Evolutionary conservation across 805 yeast genomes (phyloP), one percentile per base, ranked within the genome.

Genomic region (Hagleromyces aurorensis): DNA sequence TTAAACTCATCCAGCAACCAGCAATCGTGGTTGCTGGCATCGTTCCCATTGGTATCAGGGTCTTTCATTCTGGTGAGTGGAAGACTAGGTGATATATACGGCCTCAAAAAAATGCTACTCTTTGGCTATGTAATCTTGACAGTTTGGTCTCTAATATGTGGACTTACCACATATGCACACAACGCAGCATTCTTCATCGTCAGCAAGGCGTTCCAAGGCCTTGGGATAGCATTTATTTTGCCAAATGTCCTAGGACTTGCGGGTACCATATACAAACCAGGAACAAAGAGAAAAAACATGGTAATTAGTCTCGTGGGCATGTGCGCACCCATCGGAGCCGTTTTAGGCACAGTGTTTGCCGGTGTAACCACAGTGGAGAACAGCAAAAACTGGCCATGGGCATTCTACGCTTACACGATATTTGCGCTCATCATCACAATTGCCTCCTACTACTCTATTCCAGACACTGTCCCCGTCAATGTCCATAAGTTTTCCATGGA

Each of bases 21-120:
- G 25, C 62, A 66, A 33, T 42, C 67, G 11, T 78, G 93, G 91
- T 72, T 74, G 47, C 66, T 75, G 64, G 85, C 86, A 2, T 69
- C 83, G 0, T 78, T 72, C 48, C 75, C 84, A 0, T 55, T 81
- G 32, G 72, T 84, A 0, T 71, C 78, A 4, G 89, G 89, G 8
- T 77, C 89, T 0, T 73, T 80, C 38, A 79, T 81, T 29, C 52
- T 81, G 20, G 60, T 75, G 4, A 68, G 79, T 20, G 91, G 91
- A 6, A 64, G 76, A 28, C 46, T 78, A 25, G 91, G 93, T 19
- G 93, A 81, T 45, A 59, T 79, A 8, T 72, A 70, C 41, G 91
- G 91, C 0, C 60, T 77, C 30, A 75, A 72, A 34, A 57, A 50
- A 22, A 53, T 72, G n/a, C 61, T 76, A 31, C 23, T 73, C 0